Base-by-base conservation (phyloP, 805 yeast species). In the Kodamaea hsintzibuensis region DNA sequence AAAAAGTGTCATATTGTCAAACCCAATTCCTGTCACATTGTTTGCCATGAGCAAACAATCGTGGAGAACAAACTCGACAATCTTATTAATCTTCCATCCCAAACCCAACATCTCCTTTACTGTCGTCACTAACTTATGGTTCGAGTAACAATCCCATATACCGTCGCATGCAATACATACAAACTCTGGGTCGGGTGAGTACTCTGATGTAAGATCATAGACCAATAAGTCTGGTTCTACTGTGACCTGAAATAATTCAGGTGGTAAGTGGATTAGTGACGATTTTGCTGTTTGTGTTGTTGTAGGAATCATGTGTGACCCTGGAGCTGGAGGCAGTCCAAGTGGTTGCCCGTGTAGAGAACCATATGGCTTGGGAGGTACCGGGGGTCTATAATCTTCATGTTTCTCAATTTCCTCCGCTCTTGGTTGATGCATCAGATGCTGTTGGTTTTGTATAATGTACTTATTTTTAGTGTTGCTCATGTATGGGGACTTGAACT, bases 1-100 rank as follows among this genome's bases (percentile, higher is more conserved):
- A n/a, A 86, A 78, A 16, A 86, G 72, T 0, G 92, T 87, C 93
- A 88, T 88, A 63, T 88, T 88, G 66, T 88, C 96, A 61, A 86
- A 88, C 0, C 96, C 96, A 22, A 87, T 81, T 1, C 95, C 95
- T 0, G 93, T 88, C 30, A 80, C 77, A 37, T 86, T 84, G 59
- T 86, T 82, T 0, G 93, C 92, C 80, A 84, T 82, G 6, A 82
- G 78, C 50, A 88, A 78, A 53, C 91, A 84, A 57, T 82, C 84
- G 58, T 86, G 89, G 51, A 88, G 68, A 1, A 88, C 67, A 52
- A 78, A 77, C 50, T 84, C 85, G 16, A 81, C 76, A 18, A 87
- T 84, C 45, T 81, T 83, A 43, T 84, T 82, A 18, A 87, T 67
- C 54, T 76, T 79, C 69, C 83, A 76, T 1, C 88, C 91, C 30